Base-by-base conservation (phyloP, 2,329 filamentous ascomycete genomes). In the Alternaria postmessia region DNA sequence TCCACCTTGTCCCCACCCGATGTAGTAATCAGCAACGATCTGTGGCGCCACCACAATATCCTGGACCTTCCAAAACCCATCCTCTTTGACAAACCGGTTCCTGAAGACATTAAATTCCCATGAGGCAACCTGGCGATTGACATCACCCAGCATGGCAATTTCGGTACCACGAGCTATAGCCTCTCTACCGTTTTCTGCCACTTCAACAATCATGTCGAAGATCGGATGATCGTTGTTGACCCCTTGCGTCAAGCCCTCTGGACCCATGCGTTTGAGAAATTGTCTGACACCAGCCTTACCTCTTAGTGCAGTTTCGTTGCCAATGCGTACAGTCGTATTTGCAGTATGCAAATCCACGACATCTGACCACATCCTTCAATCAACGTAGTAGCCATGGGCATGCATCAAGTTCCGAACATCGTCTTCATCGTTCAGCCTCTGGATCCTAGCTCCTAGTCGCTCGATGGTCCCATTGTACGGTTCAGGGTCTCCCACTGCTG, bases 41-140 rank as follows among this genome's bases (percentile, higher is more conserved):
- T 68, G 51, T 6, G 67, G 69, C 14, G 67, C 70, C 12, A 63
- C 59, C 22, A 67, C 63, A 5, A 74, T 46, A 24, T 51, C 26
- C 42, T 62, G 51, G 11, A 69, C 32, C 32, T 67, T 68, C 68
- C 71, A 72, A 4, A 63, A 16, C 0, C 64, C 64, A 43, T 47
- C 30, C 9, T 72, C 68, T 49, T 72, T 71, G 3, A 67, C 54
- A 16, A 68, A 63, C 3, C 66, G 49, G 46, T 71, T 68, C 1
- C 68, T 55, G 48, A 72, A 71, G 14, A 73, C 59, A 48, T 70
- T 72, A 57, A 71, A 72, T 28, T 72, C 68, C 71, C 71, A 73
- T 3, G 57, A 65, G 2, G 69, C 69, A 3, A 54, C 57, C 4
- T 51, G 52, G 5, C 52, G 68, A 16, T 64, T 70, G 7, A 65